Percentiles rank a stretch among this genome's conserved stretches.
Conservation (phyloP, 345 rosid genomes). For the Camelina sativa region DNA sequence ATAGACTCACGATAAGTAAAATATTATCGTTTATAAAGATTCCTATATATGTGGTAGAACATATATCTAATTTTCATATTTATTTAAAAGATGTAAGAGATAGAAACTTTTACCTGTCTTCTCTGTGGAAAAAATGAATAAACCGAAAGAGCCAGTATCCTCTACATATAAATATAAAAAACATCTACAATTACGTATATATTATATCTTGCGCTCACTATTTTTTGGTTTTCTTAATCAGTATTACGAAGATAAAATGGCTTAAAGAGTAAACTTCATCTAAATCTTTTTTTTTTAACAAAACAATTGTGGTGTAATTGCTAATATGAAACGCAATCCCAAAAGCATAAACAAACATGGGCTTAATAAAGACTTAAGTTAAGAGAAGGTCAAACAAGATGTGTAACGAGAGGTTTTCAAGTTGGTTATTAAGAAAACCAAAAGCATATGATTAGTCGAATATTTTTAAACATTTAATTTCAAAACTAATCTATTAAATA, state of each 20-base stretch:
- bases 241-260: not conserved
- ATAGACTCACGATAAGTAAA: not conserved
- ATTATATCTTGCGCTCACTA: not conserved
- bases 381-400: slow-evolving; percentile 40
- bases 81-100: not conserved
- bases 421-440: slow-evolving; percentile 39
- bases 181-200: not conserved
- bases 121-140: not conserved
- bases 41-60: not conserved
- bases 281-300: not conserved
- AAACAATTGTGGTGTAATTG: slow-evolving; percentile 1
- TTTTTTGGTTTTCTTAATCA: too few species aligned
- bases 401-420: slow-evolving; percentile 29
- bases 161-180: not conserved
- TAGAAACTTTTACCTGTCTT: not conserved
- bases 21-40: not conserved
- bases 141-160: not conserved
- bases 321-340: slow-evolving; percentile 27
- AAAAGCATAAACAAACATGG: slow-evolving; percentile 38
- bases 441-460: slow-evolving; percentile 39
- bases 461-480: slow-evolving; percentile 25
- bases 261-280: not conserved
- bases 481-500: slow-evolving; percentile 23
- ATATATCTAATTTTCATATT: not conserved
- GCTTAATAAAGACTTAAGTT: slow-evolving; percentile 18